Base-by-base conservation (phyloP, 306 rosid genomes). In the Vachellia pachyceras region DNA sequence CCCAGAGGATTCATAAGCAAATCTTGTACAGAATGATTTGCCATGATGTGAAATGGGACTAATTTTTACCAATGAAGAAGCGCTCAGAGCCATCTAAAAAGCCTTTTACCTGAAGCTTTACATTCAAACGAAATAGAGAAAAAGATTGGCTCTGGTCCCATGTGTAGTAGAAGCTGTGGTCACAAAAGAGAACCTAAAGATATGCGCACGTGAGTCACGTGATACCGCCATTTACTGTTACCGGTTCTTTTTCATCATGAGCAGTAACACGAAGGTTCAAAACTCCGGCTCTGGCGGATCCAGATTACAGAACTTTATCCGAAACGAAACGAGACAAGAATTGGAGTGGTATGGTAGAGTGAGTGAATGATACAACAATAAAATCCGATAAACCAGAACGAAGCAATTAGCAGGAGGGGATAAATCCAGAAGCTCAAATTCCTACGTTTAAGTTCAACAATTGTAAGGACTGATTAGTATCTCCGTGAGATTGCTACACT, bases 41-140 rank as follows among this genome's bases (percentile, higher is more conserved):
- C 54, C 18, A 4, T 83, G 82, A 25, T 40, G n/a, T 11, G 87
- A 78, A 84, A 82, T 73, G 37, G 90, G 82, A 65, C 74, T 72
- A 41, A 76, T 63, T 66, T 69, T 73, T 40, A 82, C 4, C 40
- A 86, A 55, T 73, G 85, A 82, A 68, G 84, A 85, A 81, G 64
- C 70, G 66, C 83, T 81, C 10, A 86, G 72, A 10, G 95, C 98
- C 98, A 94, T 93, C 61, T 18, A 45, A 10, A 67, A 72, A 44
- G 5, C 37, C 37, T 39, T 23, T 33, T 10, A 42, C 74, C 42
- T 23, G 5, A 42, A 22, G 55, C 39, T 22, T 22, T 1, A 23
- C 52, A 69, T 69, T 3, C 54, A 23, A 23, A 69, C 35, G 11
- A 69, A 41, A n/a, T 3, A 11, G 35, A 12, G 12, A 69, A 42